Evolutionary conservation across 805 yeast species (phyloP), one percentile per base, ranked within the genome.

Genomic region (Zygotorulaspora chibaensis): DNA sequence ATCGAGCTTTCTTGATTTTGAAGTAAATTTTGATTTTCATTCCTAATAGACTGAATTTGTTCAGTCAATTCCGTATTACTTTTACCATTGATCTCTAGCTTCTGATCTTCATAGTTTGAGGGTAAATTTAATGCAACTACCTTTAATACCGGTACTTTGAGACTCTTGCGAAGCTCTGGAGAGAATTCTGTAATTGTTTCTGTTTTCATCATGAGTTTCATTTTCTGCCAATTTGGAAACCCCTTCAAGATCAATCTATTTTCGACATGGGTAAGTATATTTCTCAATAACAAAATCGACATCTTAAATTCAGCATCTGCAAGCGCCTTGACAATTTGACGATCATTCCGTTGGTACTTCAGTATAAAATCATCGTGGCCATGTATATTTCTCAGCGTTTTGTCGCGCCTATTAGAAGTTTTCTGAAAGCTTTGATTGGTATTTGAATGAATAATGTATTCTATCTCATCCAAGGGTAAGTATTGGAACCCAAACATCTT

Each of bases 401-500:
- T 30, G 25, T 51, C 42, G 44, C 59, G 48, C 15, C 42, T 40
- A 25, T 49, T 50, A 35, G 63, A 35, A 2, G 45, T 39, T 5
- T 46, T 43, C 10, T 30, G 37, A 18, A 58, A 58, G 25, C 35
- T 35, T 25, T 38, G 26, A 50, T 62, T 61, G 37, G 75, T 68
- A 44, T 69, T 69, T 1, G 76, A 67, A 54, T 84, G 88, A 50
- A 76, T 70, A 8, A 80, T 69, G 45, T 72, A 67, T 62, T 91
- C 97, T 51, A 91, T 76, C 33, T 81, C 86, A 1, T 70, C 65
- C 40, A 90, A 68, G 1, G 96, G 90, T 25, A 91, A 62, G 63
- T 91, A 91, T 63, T 89, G 91, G 65, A 89, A 93, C 2, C 97
- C 99, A 66, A 91, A 87, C 55, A 90, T 77, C 39, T 80, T 70